Percentiles rank a stretch among this genome's conserved stretches.
These are phyloP conservation scores for Penicillium sclerotigenum DNA, from an alignment of 2,329 filamentous ascomycete genomes.

Conservation along the genomic window DNA sequence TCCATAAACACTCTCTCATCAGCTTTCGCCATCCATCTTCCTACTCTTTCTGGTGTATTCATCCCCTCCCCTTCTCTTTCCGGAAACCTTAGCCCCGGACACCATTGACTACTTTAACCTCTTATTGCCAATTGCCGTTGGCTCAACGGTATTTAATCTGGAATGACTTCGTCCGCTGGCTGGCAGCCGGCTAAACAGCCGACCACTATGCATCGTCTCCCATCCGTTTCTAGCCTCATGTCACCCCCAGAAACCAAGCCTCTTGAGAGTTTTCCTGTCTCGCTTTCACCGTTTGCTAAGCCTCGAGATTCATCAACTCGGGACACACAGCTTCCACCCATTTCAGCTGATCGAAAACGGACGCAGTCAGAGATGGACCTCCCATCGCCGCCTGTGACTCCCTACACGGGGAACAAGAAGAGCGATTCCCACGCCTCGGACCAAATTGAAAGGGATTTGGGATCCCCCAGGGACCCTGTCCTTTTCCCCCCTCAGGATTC, in stretches of 20 bases:
- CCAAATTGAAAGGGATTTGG: slow-evolving; percentile 32
- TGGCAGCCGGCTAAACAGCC: slow-evolving; percentile 23
- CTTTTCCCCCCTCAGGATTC: slow-evolving; percentile 43
- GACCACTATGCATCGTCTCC: slow-evolving; percentile 41
- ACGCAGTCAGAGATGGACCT: slow-evolving; percentile 45
- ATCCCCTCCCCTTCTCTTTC: background rate
- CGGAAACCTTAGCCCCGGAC: background rate
- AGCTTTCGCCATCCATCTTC: slow-evolving; percentile 3
- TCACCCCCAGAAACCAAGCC: slow-evolving; percentile 50
- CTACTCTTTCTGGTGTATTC: background rate
- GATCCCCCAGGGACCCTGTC: slow-evolving; percentile 38
- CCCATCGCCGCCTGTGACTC: slow-evolving; percentile 47
- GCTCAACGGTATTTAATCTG: slow-evolving; percentile 2
- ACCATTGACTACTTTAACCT: background rate
- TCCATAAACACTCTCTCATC: slow-evolving; percentile 12
- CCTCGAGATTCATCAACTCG: slow-evolving; percentile 28
- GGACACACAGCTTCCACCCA: slow-evolving; percentile 41
- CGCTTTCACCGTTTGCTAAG: slow-evolving; percentile 29
- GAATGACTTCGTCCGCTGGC: slow-evolving; percentile 30
- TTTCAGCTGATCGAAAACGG: slow-evolving; percentile 41
- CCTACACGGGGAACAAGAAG: slow-evolving; percentile 43
- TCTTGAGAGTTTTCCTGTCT: slow-evolving; percentile 46
- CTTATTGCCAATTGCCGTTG: background rate
- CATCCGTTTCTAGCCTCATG: slow-evolving; percentile 46
- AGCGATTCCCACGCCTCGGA: slow-evolving; percentile 33